Evolutionary conservation across 306 rosid species (phyloP), one percentile per base, ranked within the genome.

Genomic region (Arachis hypogaea): DNA sequence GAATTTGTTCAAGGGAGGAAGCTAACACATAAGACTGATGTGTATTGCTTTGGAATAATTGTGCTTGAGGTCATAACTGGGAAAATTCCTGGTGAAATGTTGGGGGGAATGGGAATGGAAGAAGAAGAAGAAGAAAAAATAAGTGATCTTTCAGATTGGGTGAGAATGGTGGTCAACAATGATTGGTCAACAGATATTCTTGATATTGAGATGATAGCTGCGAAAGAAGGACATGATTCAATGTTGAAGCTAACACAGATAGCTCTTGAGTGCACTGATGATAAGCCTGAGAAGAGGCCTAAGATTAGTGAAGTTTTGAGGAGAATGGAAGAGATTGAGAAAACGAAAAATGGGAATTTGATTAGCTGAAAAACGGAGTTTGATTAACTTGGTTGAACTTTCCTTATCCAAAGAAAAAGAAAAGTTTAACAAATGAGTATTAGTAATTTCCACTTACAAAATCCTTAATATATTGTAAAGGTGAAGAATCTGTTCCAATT

Each of bases 111-210:
- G 58, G 28, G 28, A 22, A 22, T 22, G 28, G 28, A 22, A 22
- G 28, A 22, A 22, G 28, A 22, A 22, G 28, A 22, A 22, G 92
- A 82, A 11, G 83, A 73, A 40, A 59, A 59, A 11, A 72, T 65
- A 28, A 63, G 59, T 64, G 93, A 90, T 81, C 87, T 90, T 73
- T 88, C 93, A 7, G 86, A 90, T 47, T 86, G 96, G 96, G 93
- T 86, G 4, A 76, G 91, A 79, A 86, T 56, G 49, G 89, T 88
- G 45, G 91, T 90, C 57, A 86, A 86, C 65, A 82, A 67, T 75
- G 96, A 86, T 38, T 88, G 96, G 96, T 90, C 96, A 33, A 86
- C 91, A 0, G 93, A 90, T 63, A 90, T 90, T 68, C 47, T 90
- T 63, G 93, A 90, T 56, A 63, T 68, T 5, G 96, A 90, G 74